Evolutionary conservation across 2,329 filamentous ascomycete genomes (phyloP), one percentile per base, ranked within the genome.

Genomic region (Cordyceps cicadae): DNA sequence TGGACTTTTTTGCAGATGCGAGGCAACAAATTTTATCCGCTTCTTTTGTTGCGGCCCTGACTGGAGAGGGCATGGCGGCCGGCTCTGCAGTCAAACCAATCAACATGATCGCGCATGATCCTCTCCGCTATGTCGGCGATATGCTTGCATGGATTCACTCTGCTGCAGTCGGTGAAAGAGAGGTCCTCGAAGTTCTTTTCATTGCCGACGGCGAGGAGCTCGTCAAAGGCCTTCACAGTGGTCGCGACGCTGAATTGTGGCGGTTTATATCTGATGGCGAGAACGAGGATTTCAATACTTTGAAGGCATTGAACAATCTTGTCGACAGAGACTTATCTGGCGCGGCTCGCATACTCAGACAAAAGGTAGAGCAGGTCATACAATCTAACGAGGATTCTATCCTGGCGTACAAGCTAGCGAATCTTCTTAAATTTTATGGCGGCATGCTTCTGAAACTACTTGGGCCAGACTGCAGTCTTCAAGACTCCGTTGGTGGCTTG

Each of bases 141-240:
- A 99, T 99, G 92, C 81, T 99, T 15, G 94, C 94, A 5, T 99
- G 94, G 94, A 86, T 89, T 6, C 94, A 99, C 71, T 96, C 94
- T 0, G 89, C 92, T 3, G 88, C 93, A 0, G 94, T 99, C 1
- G 95, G 93, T 37, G 94, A 99, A 73, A 84, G 90, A 57, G 94
- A 99, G 73, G 92, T 92, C 0, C 79, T 99, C 6, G 93, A 97
- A 71, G 86, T 91, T 2, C 78, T 99, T 0, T 99, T 99, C 70
- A 87, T 97, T 48, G 88, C 89, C 0, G 92, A 97, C 64, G 92
- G 90, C 2, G 89, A 94, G 64, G 91, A 96, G 68, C 89, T 97
- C 61, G 88, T 88, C 29, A 89, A 86, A 64, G 90, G 88, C 0
- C 87, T 97, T 29, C 85, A 90, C 69, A 86, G 87, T 49, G 91